A percentile compares a stretch with the other conserved stretches of the same genome.
Evolutionary conservation across 2,329 filamentous ascomycete species (phyloP).

Genomic region (Stachybotrys chlorohalonatus): DNA sequence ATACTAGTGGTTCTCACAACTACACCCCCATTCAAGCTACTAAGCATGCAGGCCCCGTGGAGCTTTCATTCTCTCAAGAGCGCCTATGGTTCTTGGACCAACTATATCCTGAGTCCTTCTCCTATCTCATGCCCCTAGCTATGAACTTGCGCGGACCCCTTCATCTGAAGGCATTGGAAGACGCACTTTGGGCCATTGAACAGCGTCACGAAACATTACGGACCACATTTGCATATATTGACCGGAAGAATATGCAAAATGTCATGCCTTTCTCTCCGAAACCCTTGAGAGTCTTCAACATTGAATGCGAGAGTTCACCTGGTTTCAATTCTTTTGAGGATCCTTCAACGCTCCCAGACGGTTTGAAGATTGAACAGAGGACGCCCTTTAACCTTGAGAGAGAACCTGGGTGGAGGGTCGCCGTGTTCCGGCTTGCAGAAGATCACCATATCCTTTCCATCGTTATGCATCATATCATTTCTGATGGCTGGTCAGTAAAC

Average conservation of each 20-base stretch:
- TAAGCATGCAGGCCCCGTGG: not conserved
- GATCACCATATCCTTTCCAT: slow-evolving; percentile 6
- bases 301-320: slow-evolving; percentile 1
- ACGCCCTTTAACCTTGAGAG: slow-evolving; percentile 4
- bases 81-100: slow-evolving; percentile 10
- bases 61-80: slow-evolving; percentile 9
- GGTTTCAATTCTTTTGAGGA: too few relatives aligned
- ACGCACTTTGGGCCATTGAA: slow-evolving; percentile 6
- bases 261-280: slow-evolving; percentile 1
- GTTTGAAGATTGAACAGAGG: not conserved
- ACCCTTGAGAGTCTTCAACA: not conserved
- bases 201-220: slow-evolving; percentile 9
- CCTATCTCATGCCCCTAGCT: slow-evolving; percentile 8
- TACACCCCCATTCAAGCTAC: too few relatives aligned
- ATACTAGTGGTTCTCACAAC: too few relatives aligned
- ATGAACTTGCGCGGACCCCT: slow-evolving; percentile 5
- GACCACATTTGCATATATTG: slow-evolving; percentile 6
- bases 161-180: slow-evolving; percentile 1
- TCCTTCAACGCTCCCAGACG: not conserved
- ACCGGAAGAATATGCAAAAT: slow-evolving; percentile 1
- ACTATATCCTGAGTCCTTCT: slow-evolving; percentile 6
- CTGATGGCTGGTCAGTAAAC: slow-evolving; percentile 14
- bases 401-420: slow-evolving; percentile 9
- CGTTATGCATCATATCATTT: slow-evolving; percentile 13
- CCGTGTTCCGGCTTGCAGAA: slow-evolving; percentile 3